phyloP scores from a whole-genome alignment of 1,284 basidiomycete species.

The Sanguinoderma infundibulare region DNA sequence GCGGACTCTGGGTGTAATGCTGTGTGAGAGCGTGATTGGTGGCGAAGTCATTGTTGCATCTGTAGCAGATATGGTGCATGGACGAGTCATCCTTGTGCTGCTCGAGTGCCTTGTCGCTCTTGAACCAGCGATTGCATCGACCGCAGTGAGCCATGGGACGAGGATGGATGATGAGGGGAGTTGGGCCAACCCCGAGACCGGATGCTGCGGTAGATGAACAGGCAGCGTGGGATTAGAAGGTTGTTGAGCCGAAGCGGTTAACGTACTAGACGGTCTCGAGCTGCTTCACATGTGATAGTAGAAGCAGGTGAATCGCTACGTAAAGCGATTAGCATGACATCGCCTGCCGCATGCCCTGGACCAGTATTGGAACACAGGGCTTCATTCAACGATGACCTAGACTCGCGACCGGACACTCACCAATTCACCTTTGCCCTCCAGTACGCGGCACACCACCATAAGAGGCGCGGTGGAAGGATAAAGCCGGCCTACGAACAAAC shows the following conservation, averaged over 20 bases:
- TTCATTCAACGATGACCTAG: too few species aligned
- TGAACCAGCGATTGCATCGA: slow-evolving; percentile 17
- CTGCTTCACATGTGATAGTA: neutral
- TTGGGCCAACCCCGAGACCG: neutral
- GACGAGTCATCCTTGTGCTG: slow-evolving; percentile 36
- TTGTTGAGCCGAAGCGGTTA: neutral
- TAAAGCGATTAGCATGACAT: too few species aligned
- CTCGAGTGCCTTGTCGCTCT: slow-evolving; percentile 16
- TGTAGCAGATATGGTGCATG: slow-evolving; percentile 39
- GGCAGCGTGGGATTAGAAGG: neutral
- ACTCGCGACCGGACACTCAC: too few species aligned
- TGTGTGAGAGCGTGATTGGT: slow-evolving; percentile 15
- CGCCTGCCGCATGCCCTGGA: too few species aligned
- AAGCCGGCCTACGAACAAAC: too few species aligned
- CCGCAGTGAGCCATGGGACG: slow-evolving; percentile 19
- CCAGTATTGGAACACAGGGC: too few species aligned
- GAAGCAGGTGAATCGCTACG: neutral
- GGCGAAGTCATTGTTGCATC: slow-evolving; percentile 34
- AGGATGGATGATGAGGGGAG: neutral
- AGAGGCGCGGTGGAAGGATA: too few species aligned
- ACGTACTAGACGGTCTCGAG: neutral
- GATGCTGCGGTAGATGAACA: slow-evolving; percentile 1
- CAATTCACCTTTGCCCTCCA: too few species aligned
- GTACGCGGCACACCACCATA: too few species aligned
- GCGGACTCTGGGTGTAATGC: slow-evolving; percentile 30